Base-by-base conservation (phyloP, 1,139 yeast species). In the Sugiyamaella sp. region DNA sequence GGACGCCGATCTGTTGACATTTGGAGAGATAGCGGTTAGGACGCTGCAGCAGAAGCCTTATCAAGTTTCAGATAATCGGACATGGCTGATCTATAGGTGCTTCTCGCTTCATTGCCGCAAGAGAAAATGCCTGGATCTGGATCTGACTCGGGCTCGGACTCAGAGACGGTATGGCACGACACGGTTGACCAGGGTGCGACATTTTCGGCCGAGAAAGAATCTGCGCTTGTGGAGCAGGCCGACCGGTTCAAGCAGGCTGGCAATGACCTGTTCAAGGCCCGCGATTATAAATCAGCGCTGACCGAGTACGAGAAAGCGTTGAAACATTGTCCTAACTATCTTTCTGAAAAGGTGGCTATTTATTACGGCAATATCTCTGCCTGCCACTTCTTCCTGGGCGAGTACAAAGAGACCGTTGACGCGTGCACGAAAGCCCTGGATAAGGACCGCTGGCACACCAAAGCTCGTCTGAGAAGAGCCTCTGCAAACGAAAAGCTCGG, bases 301-400 rank as follows among this genome's bases (percentile, higher is more conserved):
- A 83, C 76, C 4, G 66, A 75, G 6, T 89, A 89, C 66, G 78
- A 86, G 4, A 66, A 74, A 58, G 95, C 95, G 12, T 83, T 88
- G 38, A 81, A 75, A 38, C 55, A 51, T 4, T 62, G 66, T 42
- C 67, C 68, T 1, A 51, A 44, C 4, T 57, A 61, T 49, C 62
- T 81, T 24, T 81, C 80, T 59, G 71, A 77, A 1, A 63, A 70
- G n/a, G 80, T 83, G 56, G 84, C 91, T 0, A 78, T 88, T 25
- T 83, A 81, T 62, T 85, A 73, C 66, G 82, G 91, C 17, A 89
- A 89, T 68, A 74, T 93, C 60, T 91, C 95, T 0, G 90, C 88
- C 59, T 90, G 85, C 9, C 84, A 86, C 57, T 78, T 86, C 62
- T 83, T 85, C 65, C 66, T 84, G 57, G 95, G 87, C 61, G 81